Base-by-base conservation (phyloP, 495 filamentous ascomycete genomes). In the Thermothielavioides terrestris region DNA sequence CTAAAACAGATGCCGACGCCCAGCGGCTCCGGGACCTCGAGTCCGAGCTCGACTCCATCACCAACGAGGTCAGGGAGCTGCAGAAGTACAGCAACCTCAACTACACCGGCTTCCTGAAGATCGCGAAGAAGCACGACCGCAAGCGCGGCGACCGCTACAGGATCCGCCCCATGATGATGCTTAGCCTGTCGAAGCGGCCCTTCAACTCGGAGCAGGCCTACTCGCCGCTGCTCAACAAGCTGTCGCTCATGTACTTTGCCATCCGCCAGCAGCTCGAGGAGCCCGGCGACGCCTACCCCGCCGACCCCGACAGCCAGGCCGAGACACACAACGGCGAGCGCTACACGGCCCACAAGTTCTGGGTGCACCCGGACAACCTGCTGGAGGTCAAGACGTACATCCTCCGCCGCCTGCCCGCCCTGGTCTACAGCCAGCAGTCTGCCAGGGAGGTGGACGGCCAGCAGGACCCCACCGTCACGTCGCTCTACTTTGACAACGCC, bases 101-200 rank as follows among this genome's bases (percentile, higher is more conserved):
- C 66, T 98, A 94, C 67, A 95, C 94, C 9, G 94, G 89, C 26
- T 95, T 97, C 64, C 76, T 96, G 56, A 98, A 98, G 72, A 94
- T 94, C 22, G 89, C 85, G 21, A 98, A 98, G 78, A 98, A 98
- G 66, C 92, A 98, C 68, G 92, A 98, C 62, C 83, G 92, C 40
- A 91, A 87, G 65, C 81, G 89, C 40, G 89, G 79, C 67, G 61
- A 77, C 55, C 71, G 64, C 35, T 96, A 95, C 68, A 88, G 84
- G 59, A 87, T 98, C 45, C 81, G 86, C 49, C 89, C 92, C 18
- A 77, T 97, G 69, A 76, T 96, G 60, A 86, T 95, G 62, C 84
- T 96, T 50, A 86, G 87, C 53, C 66, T 98, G 63, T 80, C 88
- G 27, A 81, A 88, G 40, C 73, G 88, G 49, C 88, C 91, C 14